Conservation (phyloP, 371 early-diverging fungal genomes). For the Umbelopsis sp. region DNA sequence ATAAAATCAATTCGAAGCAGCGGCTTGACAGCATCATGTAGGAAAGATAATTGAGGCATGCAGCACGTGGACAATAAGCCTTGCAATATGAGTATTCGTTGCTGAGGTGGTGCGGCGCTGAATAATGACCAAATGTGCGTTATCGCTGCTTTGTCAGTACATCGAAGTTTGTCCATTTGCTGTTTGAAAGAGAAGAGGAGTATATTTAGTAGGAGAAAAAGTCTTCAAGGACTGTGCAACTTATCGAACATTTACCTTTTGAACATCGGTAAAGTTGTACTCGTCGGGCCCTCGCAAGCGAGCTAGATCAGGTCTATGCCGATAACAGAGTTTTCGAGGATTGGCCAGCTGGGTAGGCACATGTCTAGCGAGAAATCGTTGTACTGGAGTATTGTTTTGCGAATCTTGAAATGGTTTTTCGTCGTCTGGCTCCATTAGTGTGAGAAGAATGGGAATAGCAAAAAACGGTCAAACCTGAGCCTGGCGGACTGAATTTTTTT, state of each 20-base stretch:
- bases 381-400: slow-evolving; percentile 7
- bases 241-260: slow-evolving; percentile 24
- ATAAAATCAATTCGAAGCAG: slow-evolving; percentile 84
- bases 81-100: slow-evolving; percentile 64
- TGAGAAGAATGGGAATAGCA: not conserved
- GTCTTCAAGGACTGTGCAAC: no score
- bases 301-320: slow-evolving; percentile 39
- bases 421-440: slow-evolving; percentile 4
- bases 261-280: slow-evolving; percentile 25
- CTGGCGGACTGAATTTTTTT: no score
- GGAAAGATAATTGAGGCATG: slow-evolving; percentile 79
- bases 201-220: not conserved
- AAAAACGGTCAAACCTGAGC: no score
- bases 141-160: slow-evolving; percentile 52
- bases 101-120: slow-evolving; percentile 60
- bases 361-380: slow-evolving; percentile 15
- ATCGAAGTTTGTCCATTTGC: slow-evolving; percentile 52
- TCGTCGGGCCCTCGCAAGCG: slow-evolving; percentile 32
- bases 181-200: slow-evolving; percentile 19
- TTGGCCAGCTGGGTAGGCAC: slow-evolving; percentile 4
- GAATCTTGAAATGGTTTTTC: not conserved
- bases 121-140: slow-evolving; percentile 65
- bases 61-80: slow-evolving; percentile 77
- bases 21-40: slow-evolving; percentile 68
- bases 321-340: slow-evolving; percentile 28